Percentiles rank a stretch among this genome's conserved stretches.
Conservation (phyloP, 331 rosid genomes). For the Quercus lobata region DNA sequence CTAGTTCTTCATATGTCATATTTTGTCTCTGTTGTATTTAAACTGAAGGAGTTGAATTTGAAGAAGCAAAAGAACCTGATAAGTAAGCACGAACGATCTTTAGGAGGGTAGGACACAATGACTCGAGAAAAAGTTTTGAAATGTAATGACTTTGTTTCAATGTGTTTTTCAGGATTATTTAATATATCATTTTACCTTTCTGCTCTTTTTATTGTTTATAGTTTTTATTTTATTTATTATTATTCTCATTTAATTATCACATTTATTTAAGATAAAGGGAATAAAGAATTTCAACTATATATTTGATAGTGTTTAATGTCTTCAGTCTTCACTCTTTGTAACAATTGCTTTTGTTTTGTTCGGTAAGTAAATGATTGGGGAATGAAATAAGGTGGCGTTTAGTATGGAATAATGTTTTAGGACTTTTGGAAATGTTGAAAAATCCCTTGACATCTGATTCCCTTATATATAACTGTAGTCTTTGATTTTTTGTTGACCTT, state of each 20-base stretch:
- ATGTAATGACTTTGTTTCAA: neutral
- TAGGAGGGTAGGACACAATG: neutral
- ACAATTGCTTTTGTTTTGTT: neutral
- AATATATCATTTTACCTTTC: neutral
- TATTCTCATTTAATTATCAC: neutral
- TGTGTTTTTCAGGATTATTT: neutral
- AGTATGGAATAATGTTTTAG: no score
- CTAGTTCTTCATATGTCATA: neutral
- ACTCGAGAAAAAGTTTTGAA: neutral
- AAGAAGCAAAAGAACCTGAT: neutral
- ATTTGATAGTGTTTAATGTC: neutral
- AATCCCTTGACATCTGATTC: no score
- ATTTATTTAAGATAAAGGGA: neutral
- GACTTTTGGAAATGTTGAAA: no score
- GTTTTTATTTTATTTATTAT: neutral
- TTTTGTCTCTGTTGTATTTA: neutral
- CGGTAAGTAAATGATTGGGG: neutral
- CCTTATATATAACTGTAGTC: rapidly evolving
- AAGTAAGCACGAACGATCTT: no score
- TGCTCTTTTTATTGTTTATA: neutral
- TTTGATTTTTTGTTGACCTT: no score
- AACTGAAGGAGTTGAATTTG: neutral
- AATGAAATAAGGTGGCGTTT: neutral
- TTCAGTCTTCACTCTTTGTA: neutral
- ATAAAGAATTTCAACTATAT: neutral